Percentiles rank a stretch among this genome's conserved stretches.
Conservation (phyloP, 768 basidiomycete genomes). For the Cystobasidium onofrii region DNA sequence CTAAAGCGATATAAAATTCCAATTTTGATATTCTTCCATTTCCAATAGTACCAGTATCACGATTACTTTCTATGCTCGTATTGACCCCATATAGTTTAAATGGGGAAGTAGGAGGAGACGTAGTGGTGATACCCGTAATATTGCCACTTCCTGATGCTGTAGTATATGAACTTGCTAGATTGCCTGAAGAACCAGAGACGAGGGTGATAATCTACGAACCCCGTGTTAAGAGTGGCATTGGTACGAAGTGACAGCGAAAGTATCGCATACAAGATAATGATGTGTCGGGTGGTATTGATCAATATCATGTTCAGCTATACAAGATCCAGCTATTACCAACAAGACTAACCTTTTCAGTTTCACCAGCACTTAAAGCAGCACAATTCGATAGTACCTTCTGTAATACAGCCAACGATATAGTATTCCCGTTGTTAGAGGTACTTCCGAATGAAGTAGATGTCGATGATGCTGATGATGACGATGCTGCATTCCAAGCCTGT, state of each 20-base stretch:
- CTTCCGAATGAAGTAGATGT: background rate
- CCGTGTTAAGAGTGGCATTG: no score
- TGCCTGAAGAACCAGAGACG: slow-evolving; percentile 3
- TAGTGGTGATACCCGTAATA: no score
- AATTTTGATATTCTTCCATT: background rate
- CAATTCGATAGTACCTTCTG: background rate
- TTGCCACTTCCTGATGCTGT: background rate
- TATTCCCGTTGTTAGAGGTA: background rate
- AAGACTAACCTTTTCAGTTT: slow-evolving; percentile 18
- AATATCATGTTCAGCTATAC: no score
- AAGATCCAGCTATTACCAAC: no score
- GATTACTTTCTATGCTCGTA: background rate
- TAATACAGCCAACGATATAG: background rate
- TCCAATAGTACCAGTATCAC: background rate
- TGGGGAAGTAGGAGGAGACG: background rate
- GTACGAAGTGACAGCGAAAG: no score
- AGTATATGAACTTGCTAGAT: background rate
- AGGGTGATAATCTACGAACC: slow-evolving; percentile 28
- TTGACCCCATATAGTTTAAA: background rate
- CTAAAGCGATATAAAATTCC: slow-evolving; percentile 14
- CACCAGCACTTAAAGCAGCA: slow-evolving; percentile 2
- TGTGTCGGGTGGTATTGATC: no score
- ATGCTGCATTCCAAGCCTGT: slow-evolving; percentile 5
- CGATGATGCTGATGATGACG: slow-evolving; percentile 1
- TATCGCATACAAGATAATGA: no score